Evolutionary conservation across 176 grass and related monocot genomes (phyloP).

Genomic region (Carex littledalei): DNA sequence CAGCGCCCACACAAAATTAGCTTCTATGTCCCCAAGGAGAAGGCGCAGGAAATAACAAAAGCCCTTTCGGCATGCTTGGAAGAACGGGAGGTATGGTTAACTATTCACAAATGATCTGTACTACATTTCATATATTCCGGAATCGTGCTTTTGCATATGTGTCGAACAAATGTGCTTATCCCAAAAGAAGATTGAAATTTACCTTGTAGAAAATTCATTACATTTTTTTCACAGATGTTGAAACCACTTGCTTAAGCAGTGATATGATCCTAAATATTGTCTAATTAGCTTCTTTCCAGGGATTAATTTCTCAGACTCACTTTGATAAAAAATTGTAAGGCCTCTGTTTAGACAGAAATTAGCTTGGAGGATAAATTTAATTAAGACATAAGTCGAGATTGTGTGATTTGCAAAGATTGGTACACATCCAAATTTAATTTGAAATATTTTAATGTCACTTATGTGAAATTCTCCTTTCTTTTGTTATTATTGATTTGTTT

Average conservation of each 20-base stretch:
- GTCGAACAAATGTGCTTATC: background rate
- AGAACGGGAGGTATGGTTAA: conserved; percentile 44
- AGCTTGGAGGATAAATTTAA: background rate
- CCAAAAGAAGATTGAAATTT: background rate
- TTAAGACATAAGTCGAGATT: background rate
- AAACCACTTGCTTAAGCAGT: background rate
- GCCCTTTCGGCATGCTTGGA: conserved; percentile 50
- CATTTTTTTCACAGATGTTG: background rate
- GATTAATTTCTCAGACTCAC: background rate
- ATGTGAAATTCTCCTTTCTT: background rate
- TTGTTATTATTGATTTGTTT: background rate
- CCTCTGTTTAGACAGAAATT: background rate
- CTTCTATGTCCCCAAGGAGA: conserved; percentile 58
- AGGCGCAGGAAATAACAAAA: conserved; percentile 54
- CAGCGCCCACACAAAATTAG: conserved; percentile 88
- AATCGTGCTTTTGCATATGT: background rate
- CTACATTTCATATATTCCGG: background rate
- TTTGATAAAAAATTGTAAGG: background rate
- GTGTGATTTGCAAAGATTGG: background rate
- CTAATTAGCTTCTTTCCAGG: background rate
- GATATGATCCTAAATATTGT: background rate
- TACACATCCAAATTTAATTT: background rate
- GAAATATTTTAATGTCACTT: background rate
- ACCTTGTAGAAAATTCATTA: background rate
- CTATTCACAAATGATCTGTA: background rate